Percentiles rank a stretch among this genome's conserved stretches.
Evolutionary conservation across 148 eudicot genomes (phyloP).

Genomic region (Rhododendron ovatum): DNA sequence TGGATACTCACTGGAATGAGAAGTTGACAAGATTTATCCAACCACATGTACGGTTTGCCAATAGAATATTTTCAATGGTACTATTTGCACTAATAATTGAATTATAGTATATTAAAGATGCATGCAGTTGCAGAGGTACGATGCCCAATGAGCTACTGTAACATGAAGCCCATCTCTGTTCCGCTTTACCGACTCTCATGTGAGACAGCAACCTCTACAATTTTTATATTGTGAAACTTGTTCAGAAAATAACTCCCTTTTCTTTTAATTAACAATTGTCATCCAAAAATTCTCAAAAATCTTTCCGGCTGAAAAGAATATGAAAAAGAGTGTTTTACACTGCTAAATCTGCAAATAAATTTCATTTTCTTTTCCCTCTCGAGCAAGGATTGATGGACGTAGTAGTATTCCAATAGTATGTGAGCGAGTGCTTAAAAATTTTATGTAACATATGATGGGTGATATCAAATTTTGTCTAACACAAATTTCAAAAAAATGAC

Average conservation of each 20-base stretch:
- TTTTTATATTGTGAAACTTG: background rate
- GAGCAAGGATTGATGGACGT: background rate
- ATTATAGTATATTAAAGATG: background rate
- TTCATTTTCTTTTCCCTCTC: background rate
- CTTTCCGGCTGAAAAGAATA: background rate
- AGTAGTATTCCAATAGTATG: too few species aligned
- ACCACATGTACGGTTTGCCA: background rate
- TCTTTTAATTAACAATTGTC: background rate
- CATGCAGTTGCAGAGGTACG: conserved; percentile 1
- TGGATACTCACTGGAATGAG: background rate
- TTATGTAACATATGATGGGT: background rate
- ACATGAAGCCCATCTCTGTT: conserved; percentile 19
- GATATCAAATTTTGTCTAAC: background rate
- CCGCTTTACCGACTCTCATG: background rate
- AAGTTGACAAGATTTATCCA: background rate
- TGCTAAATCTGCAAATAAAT: background rate
- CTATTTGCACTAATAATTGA: background rate
- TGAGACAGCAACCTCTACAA: background rate
- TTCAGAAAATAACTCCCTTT: background rate
- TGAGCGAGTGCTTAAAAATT: background rate
- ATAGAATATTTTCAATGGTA: background rate
- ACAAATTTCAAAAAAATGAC: background rate
- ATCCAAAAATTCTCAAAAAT: background rate
- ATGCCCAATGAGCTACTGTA: conserved; percentile 20
- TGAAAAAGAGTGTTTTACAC: background rate